These are phyloP conservation scores for Penicillium sp. DNA, from an alignment of 2,329 filamentous ascomycete species.

Conservation along the genomic window DNA sequence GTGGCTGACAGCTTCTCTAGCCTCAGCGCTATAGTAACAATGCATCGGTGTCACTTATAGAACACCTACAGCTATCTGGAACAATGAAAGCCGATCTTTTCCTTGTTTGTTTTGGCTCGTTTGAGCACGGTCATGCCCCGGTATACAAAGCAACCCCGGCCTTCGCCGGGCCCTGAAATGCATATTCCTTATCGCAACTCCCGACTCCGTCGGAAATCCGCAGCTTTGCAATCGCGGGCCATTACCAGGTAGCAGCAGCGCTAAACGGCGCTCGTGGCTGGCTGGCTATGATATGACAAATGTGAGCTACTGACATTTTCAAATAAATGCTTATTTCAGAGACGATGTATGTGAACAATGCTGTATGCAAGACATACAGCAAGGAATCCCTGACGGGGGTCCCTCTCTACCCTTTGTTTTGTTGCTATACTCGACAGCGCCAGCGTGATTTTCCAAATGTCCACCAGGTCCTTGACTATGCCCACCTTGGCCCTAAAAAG, in stretches of 20 bases:
- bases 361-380: not conserved
- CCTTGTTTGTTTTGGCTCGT: slow-evolving; percentile 5
- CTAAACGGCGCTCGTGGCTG: not conserved
- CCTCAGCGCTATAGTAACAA: slow-evolving; percentile 14
- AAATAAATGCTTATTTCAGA: not conserved
- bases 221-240: not conserved
- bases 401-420: not conserved
- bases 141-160: slow-evolving; percentile 1
- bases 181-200: slow-evolving; percentile 3
- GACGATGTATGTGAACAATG: not conserved
- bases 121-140: slow-evolving; percentile 1
- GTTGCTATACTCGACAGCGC: not conserved
- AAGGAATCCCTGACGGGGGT: not conserved
- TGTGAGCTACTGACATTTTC: slow-evolving; percentile 1
- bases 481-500: not conserved
- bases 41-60: slow-evolving; percentile 8
- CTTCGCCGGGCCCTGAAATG: not conserved
- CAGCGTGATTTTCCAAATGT: not conserved
- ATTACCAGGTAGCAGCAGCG: not conserved
- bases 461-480: not conserved
- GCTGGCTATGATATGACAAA: slow-evolving; percentile 4
- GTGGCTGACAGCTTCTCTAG: slow-evolving; percentile 4
- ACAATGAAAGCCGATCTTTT: slow-evolving; percentile 9
- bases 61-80: slow-evolving; percentile 1
- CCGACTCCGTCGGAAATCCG: slow-evolving; percentile 11